These are phyloP conservation scores for Trichoderma sp. DNA, from an alignment of 2,329 filamentous ascomycete species.

Conservation along the genomic window DNA sequence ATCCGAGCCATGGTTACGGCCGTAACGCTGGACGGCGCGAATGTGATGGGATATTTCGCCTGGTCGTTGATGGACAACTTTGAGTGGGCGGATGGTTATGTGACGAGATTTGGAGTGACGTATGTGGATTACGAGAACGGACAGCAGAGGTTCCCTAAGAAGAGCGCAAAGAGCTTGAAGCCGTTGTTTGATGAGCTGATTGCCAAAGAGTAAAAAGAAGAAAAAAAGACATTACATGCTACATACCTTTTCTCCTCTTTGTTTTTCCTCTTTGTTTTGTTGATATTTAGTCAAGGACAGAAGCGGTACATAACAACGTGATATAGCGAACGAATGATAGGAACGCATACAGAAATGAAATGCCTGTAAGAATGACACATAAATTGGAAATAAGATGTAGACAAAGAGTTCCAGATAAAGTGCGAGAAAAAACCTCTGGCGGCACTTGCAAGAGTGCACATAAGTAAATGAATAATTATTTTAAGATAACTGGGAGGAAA, in stretches of 20 bases:
- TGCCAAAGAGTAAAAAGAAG: constrained; percentile 45
- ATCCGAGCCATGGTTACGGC: constrained; percentile 77
- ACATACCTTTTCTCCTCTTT: background rate
- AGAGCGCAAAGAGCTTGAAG: constrained; percentile 74
- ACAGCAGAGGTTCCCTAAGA: constrained; percentile 81
- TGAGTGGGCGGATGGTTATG: constrained; percentile 90
- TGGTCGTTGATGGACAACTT: constrained; percentile 93
- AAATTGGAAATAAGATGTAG: too few species aligned
- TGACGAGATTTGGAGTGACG: constrained; percentile 82
- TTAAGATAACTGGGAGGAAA: too few species aligned
- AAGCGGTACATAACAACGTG: background rate
- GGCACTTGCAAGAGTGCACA: too few species aligned
- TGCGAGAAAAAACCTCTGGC: too few species aligned
- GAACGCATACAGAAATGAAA: background rate
- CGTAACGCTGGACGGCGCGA: constrained; percentile 70
- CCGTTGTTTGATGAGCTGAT: constrained; percentile 73
- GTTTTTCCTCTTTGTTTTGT: background rate
- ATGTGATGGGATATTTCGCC: constrained; percentile 79
- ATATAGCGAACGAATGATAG: background rate
- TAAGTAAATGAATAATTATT: too few species aligned
- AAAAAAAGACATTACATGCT: background rate
- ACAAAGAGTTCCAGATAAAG: too few species aligned
- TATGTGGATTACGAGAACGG: constrained; percentile 81
- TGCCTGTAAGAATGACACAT: too few species aligned
- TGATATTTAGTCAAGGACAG: too few species aligned